Base-by-base conservation (phyloP, 2,329 filamentous ascomycete species). In the Colletotrichum camelliae region DNA sequence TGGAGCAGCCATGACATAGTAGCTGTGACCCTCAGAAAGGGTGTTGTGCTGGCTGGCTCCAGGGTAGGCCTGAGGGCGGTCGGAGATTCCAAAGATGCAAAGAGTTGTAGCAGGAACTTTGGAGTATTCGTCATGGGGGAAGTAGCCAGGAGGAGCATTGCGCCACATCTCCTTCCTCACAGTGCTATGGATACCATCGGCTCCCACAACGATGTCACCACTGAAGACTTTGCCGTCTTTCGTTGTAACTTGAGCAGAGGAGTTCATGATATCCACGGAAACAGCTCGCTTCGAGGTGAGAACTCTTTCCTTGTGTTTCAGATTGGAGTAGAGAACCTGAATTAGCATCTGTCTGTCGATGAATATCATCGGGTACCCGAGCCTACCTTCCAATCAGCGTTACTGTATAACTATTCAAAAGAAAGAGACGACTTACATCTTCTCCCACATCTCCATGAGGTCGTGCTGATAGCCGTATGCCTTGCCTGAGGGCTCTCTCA, bases 181-280 rank as follows among this genome's bases (percentile, higher is more conserved):
- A 0, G 73, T 77, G 75, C 86, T 87, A 67, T 86, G 81, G 16
- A 87, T 81, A 1, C 86, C 86, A 57, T 87, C 86, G 1, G 83
- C 82, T 0, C 86, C 85, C 0, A 87, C 79, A 0, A 87, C 74
- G 0, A 87, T 78, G 31, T 83, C 80, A 2, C 84, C 86, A 1
- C 76, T 57, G 55, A 82, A 83, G 0, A 71, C 43, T 5, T 75
- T 67, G 13, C 85, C 85, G 18, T 84, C 81, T 3, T 75, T 60
- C 1, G 82, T 84, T 2, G 48, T 77, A 0, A 86, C 85, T 0
- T 75, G 76, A 7, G 85, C 79, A 21, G 55, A 7, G 60, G 70
- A 52, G 3, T 74, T 57, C 2, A 52, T 48, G 2, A 74, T 8
- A 6, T 79, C 78, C 3, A 80, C 35, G 1, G 73, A 61, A 0